These are phyloP conservation scores for Gautieria morchelliformis DNA, from an alignment of 768 basidiomycete species.

Conservation along the genomic window DNA sequence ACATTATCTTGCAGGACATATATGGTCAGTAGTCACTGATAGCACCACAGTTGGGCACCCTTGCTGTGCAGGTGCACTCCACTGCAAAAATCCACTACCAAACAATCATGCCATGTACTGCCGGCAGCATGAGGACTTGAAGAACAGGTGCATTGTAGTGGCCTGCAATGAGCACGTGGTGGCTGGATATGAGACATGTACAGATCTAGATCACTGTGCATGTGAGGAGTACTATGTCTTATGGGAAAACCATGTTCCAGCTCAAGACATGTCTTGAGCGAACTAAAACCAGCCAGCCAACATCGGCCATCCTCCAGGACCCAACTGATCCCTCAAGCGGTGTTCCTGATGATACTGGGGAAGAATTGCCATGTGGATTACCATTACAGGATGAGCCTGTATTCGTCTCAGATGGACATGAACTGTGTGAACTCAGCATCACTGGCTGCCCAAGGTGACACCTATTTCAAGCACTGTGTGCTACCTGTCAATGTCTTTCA, in stretches of 20 bases:
- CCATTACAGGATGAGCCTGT: background rate
- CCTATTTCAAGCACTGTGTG: background rate
- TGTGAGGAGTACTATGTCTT: background rate
- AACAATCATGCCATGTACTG: background rate
- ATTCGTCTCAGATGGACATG: background rate
- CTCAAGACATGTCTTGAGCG: background rate
- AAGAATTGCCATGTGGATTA: too few species aligned
- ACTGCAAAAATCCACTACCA: background rate
- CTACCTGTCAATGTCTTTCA: conserved; percentile 12
- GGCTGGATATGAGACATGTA: background rate
- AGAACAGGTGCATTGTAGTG: background rate
- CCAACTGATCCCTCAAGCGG: background rate
- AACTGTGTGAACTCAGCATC: background rate
- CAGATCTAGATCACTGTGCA: background rate
- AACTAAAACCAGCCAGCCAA: background rate
- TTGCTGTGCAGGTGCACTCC: background rate
- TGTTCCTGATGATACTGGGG: too few species aligned
- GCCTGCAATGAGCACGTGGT: background rate
- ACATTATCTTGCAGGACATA: background rate
- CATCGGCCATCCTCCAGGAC: background rate
- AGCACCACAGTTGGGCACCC: background rate
- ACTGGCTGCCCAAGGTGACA: conserved; percentile 1
- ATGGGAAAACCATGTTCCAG: background rate
- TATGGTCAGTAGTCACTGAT: background rate
- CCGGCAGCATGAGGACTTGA: background rate